Conservation (phyloP, 2,329 filamentous ascomycete genomes). For the Exophiala aquamarina region DNA sequence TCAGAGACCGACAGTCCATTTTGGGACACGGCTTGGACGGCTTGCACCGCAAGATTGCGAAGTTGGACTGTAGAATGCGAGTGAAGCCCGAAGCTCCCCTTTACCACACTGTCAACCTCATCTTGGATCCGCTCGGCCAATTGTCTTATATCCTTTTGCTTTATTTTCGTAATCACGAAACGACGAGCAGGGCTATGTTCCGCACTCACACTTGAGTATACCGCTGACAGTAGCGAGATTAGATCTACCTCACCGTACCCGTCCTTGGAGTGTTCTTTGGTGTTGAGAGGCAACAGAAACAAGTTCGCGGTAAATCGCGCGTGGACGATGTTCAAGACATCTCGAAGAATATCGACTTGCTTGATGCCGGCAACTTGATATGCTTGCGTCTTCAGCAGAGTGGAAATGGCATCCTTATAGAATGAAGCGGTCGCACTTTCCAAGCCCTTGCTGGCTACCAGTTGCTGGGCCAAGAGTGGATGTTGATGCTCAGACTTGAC, state of each 20-base stretch:
- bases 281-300: constrained; percentile 58
- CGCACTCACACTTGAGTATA: constrained; percentile 57
- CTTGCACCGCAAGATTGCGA: constrained; percentile 9
- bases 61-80: constrained; percentile 47
- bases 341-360: constrained; percentile 50
- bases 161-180: constrained; percentile 47
- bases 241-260: constrained; percentile 56
- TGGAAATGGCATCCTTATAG: constrained; percentile 47
- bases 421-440: constrained; percentile 45
- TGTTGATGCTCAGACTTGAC: constrained; percentile 1
- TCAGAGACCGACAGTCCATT: constrained; percentile 9
- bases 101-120: constrained; percentile 61
- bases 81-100: constrained; percentile 56
- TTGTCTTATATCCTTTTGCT: constrained; percentile 56
- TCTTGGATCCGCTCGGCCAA: constrained; percentile 63
- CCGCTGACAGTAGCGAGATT: constrained; percentile 53
- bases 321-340: constrained; percentile 54
- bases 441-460: constrained; percentile 35
- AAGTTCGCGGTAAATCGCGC: constrained; percentile 56
- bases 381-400: constrained; percentile 44
- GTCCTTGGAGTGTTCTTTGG: constrained; percentile 49
- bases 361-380: constrained; percentile 47
- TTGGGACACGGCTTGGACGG: constrained; percentile 5
- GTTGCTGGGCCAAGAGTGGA: constrained; percentile 6
- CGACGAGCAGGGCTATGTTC: constrained; percentile 54